Conservation (phyloP, 495 filamentous ascomycete species). For the Physcia stellaris region DNA sequence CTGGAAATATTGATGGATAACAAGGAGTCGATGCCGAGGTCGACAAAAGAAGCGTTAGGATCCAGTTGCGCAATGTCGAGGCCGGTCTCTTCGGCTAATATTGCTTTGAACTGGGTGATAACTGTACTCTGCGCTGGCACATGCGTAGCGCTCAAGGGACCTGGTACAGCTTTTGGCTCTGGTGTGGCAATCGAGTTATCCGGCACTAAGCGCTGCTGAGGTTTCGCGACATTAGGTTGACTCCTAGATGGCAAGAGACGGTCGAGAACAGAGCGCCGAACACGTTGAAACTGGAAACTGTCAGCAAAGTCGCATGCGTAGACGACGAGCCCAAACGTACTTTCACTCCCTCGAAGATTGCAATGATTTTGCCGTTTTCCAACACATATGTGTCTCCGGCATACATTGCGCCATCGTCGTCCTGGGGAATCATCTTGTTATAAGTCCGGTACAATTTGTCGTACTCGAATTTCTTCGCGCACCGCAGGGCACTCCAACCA, state of each 20-base stretch:
- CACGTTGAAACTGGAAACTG: slow-evolving; percentile 9
- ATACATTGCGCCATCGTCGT: slow-evolving; percentile 6
- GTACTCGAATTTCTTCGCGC: slow-evolving; percentile 34
- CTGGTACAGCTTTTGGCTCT: not conserved
- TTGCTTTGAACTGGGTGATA: not conserved
- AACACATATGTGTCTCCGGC: slow-evolving; percentile 11
- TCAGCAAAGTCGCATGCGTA: not conserved
- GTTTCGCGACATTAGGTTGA: not conserved
- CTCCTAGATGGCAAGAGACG: not conserved
- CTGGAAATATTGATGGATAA: slow-evolving; percentile 28
- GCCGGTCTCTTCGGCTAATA: slow-evolving; percentile 24
- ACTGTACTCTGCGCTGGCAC: not conserved
- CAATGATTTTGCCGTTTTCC: slow-evolving; percentile 2
- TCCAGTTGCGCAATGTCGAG: slow-evolving; percentile 26
- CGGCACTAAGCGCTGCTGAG: not conserved
- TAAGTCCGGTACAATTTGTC: slow-evolving; percentile 46
- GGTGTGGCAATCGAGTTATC: not conserved
- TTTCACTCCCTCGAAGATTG: slow-evolving; percentile 1
- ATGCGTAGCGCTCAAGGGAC: not conserved
- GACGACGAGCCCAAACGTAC: not conserved
- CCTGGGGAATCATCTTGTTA: slow-evolving; percentile 42
- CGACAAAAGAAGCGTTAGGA: slow-evolving; percentile 22
- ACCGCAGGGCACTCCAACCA: slow-evolving; percentile 46
- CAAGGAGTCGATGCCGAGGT: slow-evolving; percentile 38
- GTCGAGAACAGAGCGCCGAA: slow-evolving; percentile 7